Percentiles rank a stretch among this genome's conserved stretches.
These are phyloP conservation scores for Geranium rotundifolium DNA, from an alignment of 345 rosid species.

Conservation along the genomic window DNA sequence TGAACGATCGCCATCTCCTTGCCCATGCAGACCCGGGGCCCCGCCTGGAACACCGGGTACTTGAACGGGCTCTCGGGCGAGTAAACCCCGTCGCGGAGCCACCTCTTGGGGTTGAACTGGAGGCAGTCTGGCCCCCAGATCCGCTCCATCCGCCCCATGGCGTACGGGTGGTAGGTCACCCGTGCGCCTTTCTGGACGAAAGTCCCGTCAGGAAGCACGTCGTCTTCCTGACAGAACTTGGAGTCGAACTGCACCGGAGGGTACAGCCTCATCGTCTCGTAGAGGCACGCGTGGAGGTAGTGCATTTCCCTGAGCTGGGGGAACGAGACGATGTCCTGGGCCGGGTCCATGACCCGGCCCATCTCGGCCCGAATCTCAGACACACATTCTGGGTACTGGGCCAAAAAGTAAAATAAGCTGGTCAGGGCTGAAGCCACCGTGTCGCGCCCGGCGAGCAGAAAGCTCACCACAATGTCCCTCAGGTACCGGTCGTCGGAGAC, in stretches of 20 bases:
- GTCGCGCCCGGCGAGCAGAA: slow-evolving; percentile 55
- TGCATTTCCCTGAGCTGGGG: slow-evolving; percentile 40
- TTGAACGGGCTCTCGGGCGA: slow-evolving; percentile 25
- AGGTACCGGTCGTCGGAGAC: slow-evolving; percentile 36
- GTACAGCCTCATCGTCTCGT: slow-evolving; percentile 51
- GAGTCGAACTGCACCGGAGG: slow-evolving; percentile 83
- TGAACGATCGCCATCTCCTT: slow-evolving; percentile 51
- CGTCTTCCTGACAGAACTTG: slow-evolving; percentile 49
- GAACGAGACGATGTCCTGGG: slow-evolving; percentile 15
- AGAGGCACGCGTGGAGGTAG: slow-evolving; percentile 44
- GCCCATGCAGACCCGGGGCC: slow-evolving; percentile 54
- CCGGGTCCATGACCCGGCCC: slow-evolving; percentile 25
- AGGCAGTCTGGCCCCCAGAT: slow-evolving; percentile 43
- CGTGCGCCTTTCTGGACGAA: slow-evolving; percentile 28
- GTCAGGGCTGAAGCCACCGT: slow-evolving; percentile 50
- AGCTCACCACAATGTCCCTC: slow-evolving; percentile 46
- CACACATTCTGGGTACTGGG: slow-evolving; percentile 29
- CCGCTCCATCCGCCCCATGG: slow-evolving; percentile 53
- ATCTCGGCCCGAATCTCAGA: slow-evolving; percentile 36
- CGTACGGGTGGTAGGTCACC: slow-evolving; percentile 54
- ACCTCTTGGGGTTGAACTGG: slow-evolving; percentile 42
- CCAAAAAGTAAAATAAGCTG: slow-evolving; percentile 40
- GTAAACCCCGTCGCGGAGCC: slow-evolving; percentile 31
- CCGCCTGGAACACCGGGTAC: slow-evolving; percentile 64
- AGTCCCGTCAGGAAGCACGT: slow-evolving; percentile 49